phyloP scores from a whole-genome alignment of 2,329 filamentous ascomycete genomes.

The Colletotrichum theobromicola region DNA sequence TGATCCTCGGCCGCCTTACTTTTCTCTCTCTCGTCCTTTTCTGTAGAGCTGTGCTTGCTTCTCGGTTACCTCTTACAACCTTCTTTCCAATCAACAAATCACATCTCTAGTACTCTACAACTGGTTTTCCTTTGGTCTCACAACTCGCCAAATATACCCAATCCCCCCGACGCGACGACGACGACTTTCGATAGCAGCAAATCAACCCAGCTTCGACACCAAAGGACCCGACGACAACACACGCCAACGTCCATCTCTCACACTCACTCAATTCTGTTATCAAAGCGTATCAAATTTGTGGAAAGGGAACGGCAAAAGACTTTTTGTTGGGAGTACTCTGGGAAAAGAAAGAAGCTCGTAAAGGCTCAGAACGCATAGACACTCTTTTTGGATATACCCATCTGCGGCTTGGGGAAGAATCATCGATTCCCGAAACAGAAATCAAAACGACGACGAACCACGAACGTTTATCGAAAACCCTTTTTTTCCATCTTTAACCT shows the following conservation, averaged over 20 bases:
- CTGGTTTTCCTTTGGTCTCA: conserved; percentile 20
- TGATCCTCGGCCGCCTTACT: conserved; percentile 60
- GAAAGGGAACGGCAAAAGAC: conserved; percentile 3
- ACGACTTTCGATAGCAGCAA: conserved; percentile 18
- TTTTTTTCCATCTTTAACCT: neutral
- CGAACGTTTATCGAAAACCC: neutral
- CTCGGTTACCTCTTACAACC: conserved; percentile 2
- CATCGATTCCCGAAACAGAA: neutral
- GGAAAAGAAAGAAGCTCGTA: conserved; percentile 23
- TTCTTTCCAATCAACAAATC: neutral
- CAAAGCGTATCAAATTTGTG: conserved; percentile 10
- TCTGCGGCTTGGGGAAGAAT: neutral
- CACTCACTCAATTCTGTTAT: neutral
- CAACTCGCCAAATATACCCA: conserved; percentile 16
- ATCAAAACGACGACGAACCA: conserved; percentile 10
- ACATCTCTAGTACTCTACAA: conserved; percentile 4
- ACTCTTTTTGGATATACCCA: conserved; percentile 19
- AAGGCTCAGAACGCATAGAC: conserved; percentile 21
- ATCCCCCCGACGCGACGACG: conserved; percentile 16
- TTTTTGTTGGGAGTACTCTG: neutral
- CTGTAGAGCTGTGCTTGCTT: conserved; percentile 24
- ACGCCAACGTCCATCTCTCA: neutral
- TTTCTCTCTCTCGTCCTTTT: conserved; percentile 25
- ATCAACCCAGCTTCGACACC: neutral
- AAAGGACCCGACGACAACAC: conserved; percentile 14